These are phyloP conservation scores for Globisporangium viniferum DNA, from an alignment of 352 stramenopile genomes.

Conservation along the genomic window DNA sequence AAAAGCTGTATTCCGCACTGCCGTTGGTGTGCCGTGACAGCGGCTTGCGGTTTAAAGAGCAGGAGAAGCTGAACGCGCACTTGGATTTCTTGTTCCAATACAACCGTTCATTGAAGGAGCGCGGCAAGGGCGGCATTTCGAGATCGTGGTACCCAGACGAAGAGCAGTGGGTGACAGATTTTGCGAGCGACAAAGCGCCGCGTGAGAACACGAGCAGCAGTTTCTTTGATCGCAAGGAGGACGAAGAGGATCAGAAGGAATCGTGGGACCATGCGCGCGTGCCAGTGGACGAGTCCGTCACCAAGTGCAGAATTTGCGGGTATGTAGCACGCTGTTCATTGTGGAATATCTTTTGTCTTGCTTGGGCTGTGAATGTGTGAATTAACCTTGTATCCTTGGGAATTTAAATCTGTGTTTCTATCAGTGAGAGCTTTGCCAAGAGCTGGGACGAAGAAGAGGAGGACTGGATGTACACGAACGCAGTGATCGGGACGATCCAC, in stretches of 20 bases:
- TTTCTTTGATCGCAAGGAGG: conserved; percentile 68
- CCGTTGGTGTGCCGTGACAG: conserved; percentile 80
- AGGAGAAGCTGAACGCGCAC: conserved; percentile 74
- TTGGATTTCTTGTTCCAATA: conserved; percentile 88
- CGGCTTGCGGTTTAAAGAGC: conserved; percentile 75
- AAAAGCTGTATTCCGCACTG: conserved; percentile 81
- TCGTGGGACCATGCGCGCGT: conserved; percentile 66
- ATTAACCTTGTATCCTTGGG: background rate
- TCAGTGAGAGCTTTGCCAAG: conserved; percentile 72
- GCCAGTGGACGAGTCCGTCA: conserved; percentile 77
- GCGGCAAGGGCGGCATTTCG: conserved; percentile 76
- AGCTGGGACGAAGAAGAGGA: conserved; percentile 89
- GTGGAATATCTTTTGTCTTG: background rate
- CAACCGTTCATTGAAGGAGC: conserved; percentile 78
- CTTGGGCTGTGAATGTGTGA: background rate
- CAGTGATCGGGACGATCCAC: conserved; percentile 73
- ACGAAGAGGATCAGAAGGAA: conserved; percentile 49
- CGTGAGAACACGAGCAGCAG: conserved; percentile 75
- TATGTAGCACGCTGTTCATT: conserved; percentile 20
- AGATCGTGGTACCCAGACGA: conserved; percentile 81
- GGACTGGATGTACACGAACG: conserved; percentile 90
- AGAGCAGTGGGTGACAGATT: conserved; percentile 79
- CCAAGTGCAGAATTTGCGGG: conserved; percentile 82
- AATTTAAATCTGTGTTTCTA: background rate
- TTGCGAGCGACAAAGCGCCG: conserved; percentile 51